Conservation (phyloP, 2,329 filamentous ascomycete genomes). For the Lasiodiplodia gonubiensis region DNA sequence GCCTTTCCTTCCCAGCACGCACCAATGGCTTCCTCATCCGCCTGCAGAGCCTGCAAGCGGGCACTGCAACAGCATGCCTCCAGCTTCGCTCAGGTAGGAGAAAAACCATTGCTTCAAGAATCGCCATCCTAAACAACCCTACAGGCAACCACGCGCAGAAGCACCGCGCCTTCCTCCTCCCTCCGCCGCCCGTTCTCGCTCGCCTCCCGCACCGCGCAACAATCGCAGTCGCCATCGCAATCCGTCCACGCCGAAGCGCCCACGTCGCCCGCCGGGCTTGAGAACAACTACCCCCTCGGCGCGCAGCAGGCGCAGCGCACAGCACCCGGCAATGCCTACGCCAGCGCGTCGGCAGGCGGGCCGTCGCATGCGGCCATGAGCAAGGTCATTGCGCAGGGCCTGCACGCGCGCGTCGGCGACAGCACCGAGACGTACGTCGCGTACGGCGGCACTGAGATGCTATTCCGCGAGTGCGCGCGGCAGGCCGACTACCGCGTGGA, state of each 20-base stretch:
- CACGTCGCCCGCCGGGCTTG: conserved; percentile 25
- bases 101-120: background rate
- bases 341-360: conserved; percentile 2
- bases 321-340: background rate
- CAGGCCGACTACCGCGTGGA: conserved; percentile 80
- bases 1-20: background rate
- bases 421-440: conserved; percentile 73
- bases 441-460: conserved; percentile 75
- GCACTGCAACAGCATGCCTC: conserved; percentile 33
- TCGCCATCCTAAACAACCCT: background rate
- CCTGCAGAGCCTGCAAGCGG: conserved; percentile 44
- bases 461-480: conserved; percentile 76
- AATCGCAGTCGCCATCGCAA: background rate
- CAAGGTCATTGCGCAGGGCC: conserved; percentile 35
- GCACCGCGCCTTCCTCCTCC: conserved; percentile 31
- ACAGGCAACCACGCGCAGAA: background rate
- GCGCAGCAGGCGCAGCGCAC: conserved; percentile 30
- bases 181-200: background rate
- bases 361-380: conserved; percentile 25
- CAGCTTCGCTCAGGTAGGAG: conserved; percentile 21
- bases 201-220: conserved; percentile 11
- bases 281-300: conserved; percentile 27
- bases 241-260: background rate
- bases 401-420: conserved; percentile 42
- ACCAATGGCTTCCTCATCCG: conserved; percentile 46